Conservation (phyloP, 306 rosid genomes). For the Glycine soja region DNA sequence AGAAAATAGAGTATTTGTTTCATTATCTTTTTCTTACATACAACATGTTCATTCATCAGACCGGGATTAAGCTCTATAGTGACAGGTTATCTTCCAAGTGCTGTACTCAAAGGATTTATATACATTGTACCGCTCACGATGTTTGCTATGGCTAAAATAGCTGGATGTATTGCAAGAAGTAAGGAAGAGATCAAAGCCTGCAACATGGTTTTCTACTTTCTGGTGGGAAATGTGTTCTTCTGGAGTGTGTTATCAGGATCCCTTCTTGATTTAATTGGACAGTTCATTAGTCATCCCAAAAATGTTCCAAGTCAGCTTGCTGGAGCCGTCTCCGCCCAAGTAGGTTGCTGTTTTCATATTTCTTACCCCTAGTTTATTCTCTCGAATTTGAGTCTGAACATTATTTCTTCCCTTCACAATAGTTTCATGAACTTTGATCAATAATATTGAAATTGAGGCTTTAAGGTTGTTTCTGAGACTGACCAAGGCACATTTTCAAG, state of each 20-base stretch:
- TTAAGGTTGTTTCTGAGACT: neutral
- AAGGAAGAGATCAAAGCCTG: slow-evolving; percentile 92
- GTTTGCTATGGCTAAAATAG: slow-evolving; percentile 82
- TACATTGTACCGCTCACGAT: slow-evolving; percentile 84
- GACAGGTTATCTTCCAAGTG: slow-evolving; percentile 94
- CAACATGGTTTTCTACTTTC: slow-evolving; percentile 93
- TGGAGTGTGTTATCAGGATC: slow-evolving; percentile 90
- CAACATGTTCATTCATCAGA: slow-evolving; percentile 54
- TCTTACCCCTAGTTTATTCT: slow-evolving; percentile 22
- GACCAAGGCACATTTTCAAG: neutral
- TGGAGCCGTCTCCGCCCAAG: slow-evolving; percentile 81
- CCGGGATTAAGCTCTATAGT: slow-evolving; percentile 90
- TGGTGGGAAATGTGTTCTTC: slow-evolving; percentile 91
- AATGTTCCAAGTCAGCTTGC: slow-evolving; percentile 79
- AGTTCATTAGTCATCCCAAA: slow-evolving; percentile 70
- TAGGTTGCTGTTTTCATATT: slow-evolving; percentile 50
- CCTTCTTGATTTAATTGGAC: slow-evolving; percentile 79
- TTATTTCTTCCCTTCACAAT: neutral
- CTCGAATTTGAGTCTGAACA: neutral
- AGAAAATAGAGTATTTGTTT: slow-evolving; percentile 26
- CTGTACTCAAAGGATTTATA: slow-evolving; percentile 76
- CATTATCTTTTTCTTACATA: slow-evolving; percentile 35
- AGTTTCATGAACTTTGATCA: neutral
- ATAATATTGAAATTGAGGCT: neutral
- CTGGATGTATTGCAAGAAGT: slow-evolving; percentile 85